Evolutionary conservation across 2,329 filamentous ascomycete species (phyloP).

Genomic region (Stemphylium beticola): DNA sequence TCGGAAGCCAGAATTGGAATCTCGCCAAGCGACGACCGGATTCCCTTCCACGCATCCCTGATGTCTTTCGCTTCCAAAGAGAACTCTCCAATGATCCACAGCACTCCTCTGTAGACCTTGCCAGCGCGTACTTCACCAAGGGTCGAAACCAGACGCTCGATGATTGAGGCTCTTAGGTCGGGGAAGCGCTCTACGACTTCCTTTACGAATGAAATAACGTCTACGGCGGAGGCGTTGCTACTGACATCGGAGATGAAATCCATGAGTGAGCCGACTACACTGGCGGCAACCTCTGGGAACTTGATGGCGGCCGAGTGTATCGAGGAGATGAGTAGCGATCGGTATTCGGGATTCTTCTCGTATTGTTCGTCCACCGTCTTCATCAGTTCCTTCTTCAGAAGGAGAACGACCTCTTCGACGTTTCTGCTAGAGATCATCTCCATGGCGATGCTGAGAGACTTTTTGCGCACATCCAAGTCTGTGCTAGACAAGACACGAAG

Average conservation of each 20-base stretch:
- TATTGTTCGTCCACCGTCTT: constrained; percentile 99
- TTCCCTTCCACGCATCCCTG: constrained; percentile 94
- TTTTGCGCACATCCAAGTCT: constrained; percentile 93
- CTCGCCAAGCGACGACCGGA: constrained; percentile 90
- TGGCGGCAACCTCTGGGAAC: constrained; percentile 96
- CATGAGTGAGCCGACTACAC: constrained; percentile 96
- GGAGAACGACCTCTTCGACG: constrained; percentile 93
- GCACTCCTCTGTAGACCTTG: constrained; percentile 93
- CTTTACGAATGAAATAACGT: constrained; percentile 98
- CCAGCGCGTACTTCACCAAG: constrained; percentile 92
- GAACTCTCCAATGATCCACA: constrained; percentile 99
- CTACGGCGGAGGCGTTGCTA: constrained; percentile 94
- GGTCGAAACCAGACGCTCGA: constrained; percentile 86
- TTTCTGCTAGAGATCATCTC: constrained; percentile 99
- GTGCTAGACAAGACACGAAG: constrained; percentile 92
- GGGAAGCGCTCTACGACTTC: constrained; percentile 99
- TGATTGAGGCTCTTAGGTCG: constrained; percentile 82
- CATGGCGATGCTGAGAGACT: constrained; percentile 86
- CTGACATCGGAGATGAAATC: constrained; percentile 99
- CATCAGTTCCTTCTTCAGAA: constrained; percentile 95
- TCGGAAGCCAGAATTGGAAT: constrained; percentile 97
- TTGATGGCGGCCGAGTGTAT: constrained; percentile 99
- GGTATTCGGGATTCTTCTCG: constrained; percentile 71
- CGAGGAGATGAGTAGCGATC: constrained; percentile 91
- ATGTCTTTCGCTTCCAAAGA: constrained; percentile 94